Base-by-base conservation (phyloP, 768 basidiomycete species). In the Rhizopogon vulgaris region DNA sequence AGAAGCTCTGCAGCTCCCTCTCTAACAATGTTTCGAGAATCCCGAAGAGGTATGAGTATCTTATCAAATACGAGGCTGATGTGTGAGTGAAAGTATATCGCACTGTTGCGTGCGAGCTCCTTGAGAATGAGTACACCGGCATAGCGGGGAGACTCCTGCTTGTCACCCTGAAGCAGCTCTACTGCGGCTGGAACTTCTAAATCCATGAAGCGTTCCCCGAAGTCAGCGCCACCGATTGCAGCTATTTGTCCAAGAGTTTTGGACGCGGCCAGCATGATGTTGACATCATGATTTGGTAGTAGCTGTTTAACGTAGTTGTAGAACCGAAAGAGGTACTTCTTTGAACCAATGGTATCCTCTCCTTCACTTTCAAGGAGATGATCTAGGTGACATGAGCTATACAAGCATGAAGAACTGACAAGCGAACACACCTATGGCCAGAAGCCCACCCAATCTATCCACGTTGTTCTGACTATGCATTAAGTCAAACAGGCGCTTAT, bases 201-300 rank as follows among this genome's bases (percentile, higher is more conserved):
- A 57, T 91, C 87, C 80, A 95, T 91, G 61, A 94, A 93, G 3
- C 82, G 77, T 61, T 94, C 91, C 54, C 90, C 90, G 61, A 94
- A 89, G 24, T 84, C 83, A 0, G 82, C 78, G 2, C 90, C 90
- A 18, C 90, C 90, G 25, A 90, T 84, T 52, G 85, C 79, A 30
- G 88, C 88, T 62, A 95, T 94, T 60, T 84, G 79, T 0, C 93
- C 93, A 27, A 94, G 78, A 0, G 90, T 92, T 66, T 93, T 90
- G n/a, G 94, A 92, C 1, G 93, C 92, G 8, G 87, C 82, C 34
- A 94, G 78, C 94, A 97, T 97, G 63, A 99, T 84, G 66, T 89
- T 87, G 61, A 92, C 82, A 66, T 97, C 95, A 48, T 84, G 79
- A 63, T 90, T 90, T 4, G 92, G 92, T 17, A 96, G 78, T n/a